These are phyloP conservation scores for Trapa bicornis DNA, from an alignment of 345 rosid genomes.

Conservation along the genomic window DNA sequence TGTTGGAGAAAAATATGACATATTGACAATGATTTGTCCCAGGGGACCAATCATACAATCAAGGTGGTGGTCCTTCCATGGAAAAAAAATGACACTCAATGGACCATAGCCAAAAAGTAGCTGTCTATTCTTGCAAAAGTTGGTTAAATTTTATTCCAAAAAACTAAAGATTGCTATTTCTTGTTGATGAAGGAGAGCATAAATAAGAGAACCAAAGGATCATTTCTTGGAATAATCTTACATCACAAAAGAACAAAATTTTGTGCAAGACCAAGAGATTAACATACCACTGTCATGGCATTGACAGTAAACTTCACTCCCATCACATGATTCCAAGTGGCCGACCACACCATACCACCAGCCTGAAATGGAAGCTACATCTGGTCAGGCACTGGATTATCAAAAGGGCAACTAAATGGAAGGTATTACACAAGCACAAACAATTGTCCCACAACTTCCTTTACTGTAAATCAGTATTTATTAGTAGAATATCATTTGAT, in stretches of 20 bases:
- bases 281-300: conserved; percentile 49
- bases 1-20: conserved; percentile 57
- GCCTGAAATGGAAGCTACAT: conserved; percentile 31
- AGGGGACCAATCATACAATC: conserved; percentile 38
- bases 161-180: not conserved
- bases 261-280: not conserved
- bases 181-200: not conserved
- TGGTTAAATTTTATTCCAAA: not conserved
- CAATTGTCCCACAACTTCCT: not conserved
- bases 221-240: not conserved
- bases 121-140: not conserved
- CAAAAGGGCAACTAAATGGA: not conserved
- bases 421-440: not conserved
- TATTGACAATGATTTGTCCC: conserved; percentile 30
- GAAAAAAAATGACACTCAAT: conserved; percentile 2
- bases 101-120: not conserved
- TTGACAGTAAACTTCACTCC: conserved; percentile 46
- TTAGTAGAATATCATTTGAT: not conserved
- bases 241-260: not conserved
- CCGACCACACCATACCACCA: conserved; percentile 97
- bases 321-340: conserved; percentile 77
- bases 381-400: conserved; percentile 5
- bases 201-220: not conserved
- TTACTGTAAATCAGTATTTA: not conserved
- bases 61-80: conserved; percentile 7